phyloP scores from a whole-genome alignment of 192 early-diverging fungal species.

The Spizellomyces sp. region DNA sequence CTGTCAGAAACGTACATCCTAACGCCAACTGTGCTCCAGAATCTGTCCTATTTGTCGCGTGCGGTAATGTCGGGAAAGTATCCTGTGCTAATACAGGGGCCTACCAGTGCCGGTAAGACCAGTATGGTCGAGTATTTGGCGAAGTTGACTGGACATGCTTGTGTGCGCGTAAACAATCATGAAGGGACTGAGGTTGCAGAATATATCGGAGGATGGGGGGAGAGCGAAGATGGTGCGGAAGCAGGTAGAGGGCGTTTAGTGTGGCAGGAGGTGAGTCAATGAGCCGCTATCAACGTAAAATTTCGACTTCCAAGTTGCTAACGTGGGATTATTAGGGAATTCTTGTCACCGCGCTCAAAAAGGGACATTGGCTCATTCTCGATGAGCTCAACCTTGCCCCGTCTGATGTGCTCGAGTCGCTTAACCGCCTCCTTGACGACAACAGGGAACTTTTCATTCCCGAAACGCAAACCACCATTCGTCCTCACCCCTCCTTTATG shows the following conservation, averaged over 20 bases:
- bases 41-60: slow-evolving; percentile 85
- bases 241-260: slow-evolving; percentile 53
- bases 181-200: slow-evolving; percentile 99
- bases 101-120: slow-evolving; percentile 97
- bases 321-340: slow-evolving; percentile 60
- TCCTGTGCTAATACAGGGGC: slow-evolving; percentile 97
- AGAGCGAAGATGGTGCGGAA: slow-evolving; percentile 70
- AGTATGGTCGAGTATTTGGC: slow-evolving; percentile 98
- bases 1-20: slow-evolving; percentile 68
- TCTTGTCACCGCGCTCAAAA: slow-evolving; percentile 87
- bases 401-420: slow-evolving; percentile 95
- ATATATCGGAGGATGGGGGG: slow-evolving; percentile 92
- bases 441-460: slow-evolving; percentile 96
- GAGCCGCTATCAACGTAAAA: neutral
- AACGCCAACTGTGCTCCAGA: slow-evolving; percentile 82
- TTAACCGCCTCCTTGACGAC: slow-evolving; percentile 96
- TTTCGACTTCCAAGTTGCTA: neutral
- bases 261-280: slow-evolving; percentile 76
- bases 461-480: slow-evolving; percentile 92
- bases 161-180: slow-evolving; percentile 99
- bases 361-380: slow-evolving; percentile 97
- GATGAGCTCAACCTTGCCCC: slow-evolving; percentile 99
- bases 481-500: slow-evolving; percentile 95
- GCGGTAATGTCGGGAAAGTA: slow-evolving; percentile 88
- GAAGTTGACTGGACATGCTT: slow-evolving; percentile 83